Evolutionary conservation across 805 yeast species (phyloP).

Genomic region (Candida arabinofermentans): DNA sequence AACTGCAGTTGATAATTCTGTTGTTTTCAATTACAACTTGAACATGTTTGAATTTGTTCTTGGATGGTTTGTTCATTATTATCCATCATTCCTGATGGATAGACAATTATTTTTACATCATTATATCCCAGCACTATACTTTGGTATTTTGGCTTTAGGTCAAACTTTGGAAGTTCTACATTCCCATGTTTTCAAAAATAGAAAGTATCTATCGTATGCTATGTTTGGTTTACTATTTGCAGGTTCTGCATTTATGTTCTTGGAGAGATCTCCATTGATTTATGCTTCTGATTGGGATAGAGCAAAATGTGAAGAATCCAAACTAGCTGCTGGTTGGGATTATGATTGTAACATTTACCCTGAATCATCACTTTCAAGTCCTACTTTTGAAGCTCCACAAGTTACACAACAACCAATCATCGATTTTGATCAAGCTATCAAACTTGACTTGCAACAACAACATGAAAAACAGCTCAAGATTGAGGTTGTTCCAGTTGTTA

Average conservation of each 20-base stretch:
- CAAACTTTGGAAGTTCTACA: conserved; percentile 29
- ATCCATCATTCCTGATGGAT: conserved; percentile 82
- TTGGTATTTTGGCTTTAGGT: conserved; percentile 40
- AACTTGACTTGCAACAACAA: conserved; percentile 2
- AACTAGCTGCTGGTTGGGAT: conserved; percentile 74
- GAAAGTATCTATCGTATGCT: conserved; percentile 41
- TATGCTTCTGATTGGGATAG: conserved; percentile 82
- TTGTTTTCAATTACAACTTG: conserved; percentile 59
- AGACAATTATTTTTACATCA: conserved; percentile 93
- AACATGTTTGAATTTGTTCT: conserved; percentile 57
- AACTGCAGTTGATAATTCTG: conserved; percentile 36
- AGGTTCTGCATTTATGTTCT: conserved; percentile 51
- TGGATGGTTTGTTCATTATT: conserved; percentile 71
- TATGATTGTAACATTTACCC: conserved; percentile 69
- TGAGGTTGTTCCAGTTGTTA: conserved; percentile 1
- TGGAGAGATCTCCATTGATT: conserved; percentile 63
- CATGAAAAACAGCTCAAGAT: not conserved
- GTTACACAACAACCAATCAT: conserved; percentile 8
- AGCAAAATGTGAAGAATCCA: conserved; percentile 56
- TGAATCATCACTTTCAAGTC: conserved; percentile 6
- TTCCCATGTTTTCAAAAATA: conserved; percentile 30
- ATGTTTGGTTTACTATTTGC: conserved; percentile 46
- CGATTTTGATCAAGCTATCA: conserved; percentile 12
- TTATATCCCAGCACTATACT: conserved; percentile 88
- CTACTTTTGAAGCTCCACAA: conserved; percentile 5